Evolutionary conservation across 1,284 basidiomycete genomes (phyloP).

Genomic region (Wallemia mellicola): DNA sequence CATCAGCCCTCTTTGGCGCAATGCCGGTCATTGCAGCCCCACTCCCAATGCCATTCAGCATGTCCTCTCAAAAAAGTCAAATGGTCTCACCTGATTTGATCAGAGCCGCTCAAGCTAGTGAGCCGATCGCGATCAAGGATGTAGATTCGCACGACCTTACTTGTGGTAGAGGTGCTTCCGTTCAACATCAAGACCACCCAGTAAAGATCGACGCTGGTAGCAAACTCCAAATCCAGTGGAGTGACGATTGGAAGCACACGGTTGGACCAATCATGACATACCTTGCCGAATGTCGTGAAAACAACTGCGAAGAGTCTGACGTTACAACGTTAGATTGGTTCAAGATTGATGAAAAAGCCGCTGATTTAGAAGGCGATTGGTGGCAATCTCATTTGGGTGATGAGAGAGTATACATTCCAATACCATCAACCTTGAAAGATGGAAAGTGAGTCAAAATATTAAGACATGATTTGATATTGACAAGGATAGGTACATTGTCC

Average conservation of each 20-base stretch:
- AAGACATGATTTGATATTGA: no score
- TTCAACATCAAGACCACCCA: background rate
- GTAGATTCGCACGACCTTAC: background rate
- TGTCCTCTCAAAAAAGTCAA: background rate
- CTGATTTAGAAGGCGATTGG: background rate
- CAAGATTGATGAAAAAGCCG: background rate
- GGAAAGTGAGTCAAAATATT: no score
- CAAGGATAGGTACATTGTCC: background rate
- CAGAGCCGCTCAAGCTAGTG: background rate
- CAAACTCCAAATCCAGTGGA: background rate
- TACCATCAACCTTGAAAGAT: background rate
- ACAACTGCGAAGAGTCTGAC: background rate
- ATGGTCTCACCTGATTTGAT: background rate
- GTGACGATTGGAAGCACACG: background rate
- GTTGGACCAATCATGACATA: background rate
- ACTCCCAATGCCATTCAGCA: background rate
- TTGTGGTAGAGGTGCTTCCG: background rate
- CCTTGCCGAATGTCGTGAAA: background rate
- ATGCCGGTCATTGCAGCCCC: background rate
- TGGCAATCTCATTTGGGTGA: background rate
- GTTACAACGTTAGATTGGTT: background rate
- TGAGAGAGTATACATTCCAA: background rate
- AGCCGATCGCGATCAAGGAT: background rate
- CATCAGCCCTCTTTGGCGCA: background rate
- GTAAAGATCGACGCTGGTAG: background rate